Conservation (phyloP, 331 rosid species). For the Saraca asoca region DNA sequence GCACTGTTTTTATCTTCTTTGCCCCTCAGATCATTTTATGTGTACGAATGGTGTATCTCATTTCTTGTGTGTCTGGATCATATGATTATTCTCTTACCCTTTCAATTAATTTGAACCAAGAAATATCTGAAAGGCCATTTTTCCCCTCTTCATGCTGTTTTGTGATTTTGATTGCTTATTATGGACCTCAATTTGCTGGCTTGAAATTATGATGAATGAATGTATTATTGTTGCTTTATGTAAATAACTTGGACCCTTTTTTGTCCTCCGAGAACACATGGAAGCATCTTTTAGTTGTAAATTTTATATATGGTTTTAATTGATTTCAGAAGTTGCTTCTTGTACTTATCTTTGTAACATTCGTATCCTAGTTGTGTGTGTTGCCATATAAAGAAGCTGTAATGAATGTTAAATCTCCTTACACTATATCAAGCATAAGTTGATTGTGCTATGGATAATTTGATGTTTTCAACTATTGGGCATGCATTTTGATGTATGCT, state of each 20-base stretch:
- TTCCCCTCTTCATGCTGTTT: slow-evolving; percentile 13
- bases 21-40: slow-evolving; percentile 30
- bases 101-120: slow-evolving; percentile 30
- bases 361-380: too few relatives aligned
- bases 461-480: too few relatives aligned
- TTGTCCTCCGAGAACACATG: background rate
- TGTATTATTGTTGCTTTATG: slow-evolving; percentile 8
- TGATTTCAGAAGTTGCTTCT: too few relatives aligned
- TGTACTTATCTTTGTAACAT: too few relatives aligned
- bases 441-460: too few relatives aligned
- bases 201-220: background rate
- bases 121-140: slow-evolving; percentile 34
- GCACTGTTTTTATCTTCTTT: slow-evolving; percentile 21
- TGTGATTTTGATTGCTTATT: slow-evolving; percentile 19
- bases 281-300: background rate
- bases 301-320: background rate
- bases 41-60: slow-evolving; percentile 34
- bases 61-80: slow-evolving; percentile 35
- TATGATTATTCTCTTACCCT: slow-evolving; percentile 30
- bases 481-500: too few relatives aligned
- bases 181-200: slow-evolving; percentile 13
- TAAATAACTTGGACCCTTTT: background rate
- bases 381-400: too few relatives aligned
- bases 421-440: too few relatives aligned
- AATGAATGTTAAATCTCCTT: too few relatives aligned